Base-by-base conservation (phyloP, 116 monocot genomes). In the Cymodocea nodosa region DNA sequence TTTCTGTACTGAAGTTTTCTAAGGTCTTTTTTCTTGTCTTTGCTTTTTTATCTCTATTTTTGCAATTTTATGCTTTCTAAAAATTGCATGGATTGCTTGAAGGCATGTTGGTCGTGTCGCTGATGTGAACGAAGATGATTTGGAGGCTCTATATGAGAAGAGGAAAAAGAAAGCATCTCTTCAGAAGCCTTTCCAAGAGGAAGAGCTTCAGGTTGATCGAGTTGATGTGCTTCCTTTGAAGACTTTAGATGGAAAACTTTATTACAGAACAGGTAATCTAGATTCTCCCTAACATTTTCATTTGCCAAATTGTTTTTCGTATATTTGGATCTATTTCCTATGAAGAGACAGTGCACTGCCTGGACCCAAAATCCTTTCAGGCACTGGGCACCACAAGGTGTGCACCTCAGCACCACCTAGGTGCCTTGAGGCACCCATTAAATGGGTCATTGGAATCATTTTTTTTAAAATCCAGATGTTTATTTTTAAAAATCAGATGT, bases 211-310 rank as follows among this genome's bases (percentile, higher is more conserved):
- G 52, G 84, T 91, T 10, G 91, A 91, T 63, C 87, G 78, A 16
- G 85, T 88, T 49, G 88, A 97, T 74, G 97, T 85, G 18, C 87
- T 87, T 71, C 90, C 95, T 15, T 76, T 90, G 23, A 90, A 83
- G 68, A 87, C 90, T 55, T 70, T 90, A 64, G 90, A 89, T 59
- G 94, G 94, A 60, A 63, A 89, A 51, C 70, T 86, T 73, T 66
- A 82, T 52, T 94, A 89, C 48, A 76, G 82, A 74, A 81, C 75
- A 39, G 82, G 89, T 89, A 78, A 59, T 69, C 67, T 56, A 40
- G n/a, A 5, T n/a, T n/a, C 60, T 6, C 60, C 25, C 24, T 60
- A 9, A 22, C 4, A 0, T 22, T 56, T 56, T 8, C 19, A 20
- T 15, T 9, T 22, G 5, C 10, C 20, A 10, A 23, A 20, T 6